Base-by-base conservation (phyloP, 1,284 basidiomycete species). In the Phlebopus sp. region DNA sequence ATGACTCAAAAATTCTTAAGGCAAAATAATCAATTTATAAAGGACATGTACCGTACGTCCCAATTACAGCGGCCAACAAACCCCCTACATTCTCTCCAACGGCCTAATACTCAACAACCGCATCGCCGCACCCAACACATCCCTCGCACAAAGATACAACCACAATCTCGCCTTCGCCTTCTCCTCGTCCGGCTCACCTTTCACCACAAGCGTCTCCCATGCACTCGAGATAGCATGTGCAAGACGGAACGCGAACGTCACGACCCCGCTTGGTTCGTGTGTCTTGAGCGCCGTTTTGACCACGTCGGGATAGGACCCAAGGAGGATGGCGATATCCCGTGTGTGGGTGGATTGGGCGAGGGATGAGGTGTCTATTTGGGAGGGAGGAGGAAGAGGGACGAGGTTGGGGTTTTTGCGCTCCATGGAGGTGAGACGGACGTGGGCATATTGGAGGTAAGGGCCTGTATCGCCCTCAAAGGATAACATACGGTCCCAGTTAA, bases 391-490 rank as follows among this genome's bases (percentile, higher is more conserved):
- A 7, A 92, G 79, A 13, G 93, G 90, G 35, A 94, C 73, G 38
- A 96, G 83, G 54, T 93, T 84, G 13, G 92, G 92, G 69, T 95
- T 95, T 70, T 96, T 97, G 51, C 96, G 90, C 62, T 86, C 86
- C 63, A 98, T 90, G 4, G 94, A 97, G 46, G 88, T 85, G 32
- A 99, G 77, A 30, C 96, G 90, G 58, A 96, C 95, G 72, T 98
- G 96, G 4, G 95, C 93, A 69, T 98, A 98, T 75, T 96, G 94
- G 36, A 97, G 81, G 71, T 95, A 96, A 0, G 92, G 90, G 21
- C 93, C 96, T 2, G 96, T 98, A 71, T 98, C 96, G 41, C 96
- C 96, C 68, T 97, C 93, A 66, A 97, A 98, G 29, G 90, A 92
- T 46, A 91, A 83, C 90, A 97, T 97, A 44, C 95, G 84, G 56